Percentiles rank a stretch among this genome's conserved stretches.
Evolutionary conservation across 768 basidiomycete genomes (phyloP).

Genomic region (Thelephora ganbajun): DNA sequence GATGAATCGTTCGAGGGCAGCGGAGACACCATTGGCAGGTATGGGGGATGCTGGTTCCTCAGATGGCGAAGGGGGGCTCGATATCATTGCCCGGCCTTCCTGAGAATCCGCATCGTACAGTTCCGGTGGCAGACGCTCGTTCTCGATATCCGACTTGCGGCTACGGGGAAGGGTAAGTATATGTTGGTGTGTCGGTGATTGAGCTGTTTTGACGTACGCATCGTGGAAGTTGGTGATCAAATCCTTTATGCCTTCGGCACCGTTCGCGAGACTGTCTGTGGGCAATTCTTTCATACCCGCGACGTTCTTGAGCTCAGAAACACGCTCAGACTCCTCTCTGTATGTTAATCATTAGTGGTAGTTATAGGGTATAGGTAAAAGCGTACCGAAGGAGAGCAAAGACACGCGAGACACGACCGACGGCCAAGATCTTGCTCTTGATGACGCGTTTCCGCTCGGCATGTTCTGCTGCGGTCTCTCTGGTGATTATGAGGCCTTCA

Average conservation of each 20-base stretch:
- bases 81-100: constrained; percentile 49
- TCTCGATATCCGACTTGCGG: constrained; percentile 96
- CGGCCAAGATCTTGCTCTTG: constrained; percentile 97
- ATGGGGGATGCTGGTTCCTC: constrained; percentile 23
- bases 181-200: background rate
- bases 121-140: constrained; percentile 95
- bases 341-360: constrained; percentile 1
- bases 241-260: constrained; percentile 90
- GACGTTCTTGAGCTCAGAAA: constrained; percentile 91
- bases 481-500: constrained; percentile 19
- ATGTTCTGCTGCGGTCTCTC: background rate
- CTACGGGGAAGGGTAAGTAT: constrained; percentile 22
- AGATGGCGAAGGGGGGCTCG: constrained; percentile 43
- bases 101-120: constrained; percentile 71
- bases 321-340: constrained; percentile 95
- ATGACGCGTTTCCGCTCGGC: constrained; percentile 78
- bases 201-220: constrained; percentile 48
- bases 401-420: constrained; percentile 91
- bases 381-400: constrained; percentile 88
- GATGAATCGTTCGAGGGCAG: constrained; percentile 18
- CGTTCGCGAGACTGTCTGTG: constrained; percentile 71
- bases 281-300: constrained; percentile 68
- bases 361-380: background rate
- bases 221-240: constrained; percentile 90
- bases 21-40: constrained; percentile 17